Evolutionary conservation across 2,329 filamentous ascomycete genomes (phyloP).

Genomic region (Fusarium austroafricanum): DNA sequence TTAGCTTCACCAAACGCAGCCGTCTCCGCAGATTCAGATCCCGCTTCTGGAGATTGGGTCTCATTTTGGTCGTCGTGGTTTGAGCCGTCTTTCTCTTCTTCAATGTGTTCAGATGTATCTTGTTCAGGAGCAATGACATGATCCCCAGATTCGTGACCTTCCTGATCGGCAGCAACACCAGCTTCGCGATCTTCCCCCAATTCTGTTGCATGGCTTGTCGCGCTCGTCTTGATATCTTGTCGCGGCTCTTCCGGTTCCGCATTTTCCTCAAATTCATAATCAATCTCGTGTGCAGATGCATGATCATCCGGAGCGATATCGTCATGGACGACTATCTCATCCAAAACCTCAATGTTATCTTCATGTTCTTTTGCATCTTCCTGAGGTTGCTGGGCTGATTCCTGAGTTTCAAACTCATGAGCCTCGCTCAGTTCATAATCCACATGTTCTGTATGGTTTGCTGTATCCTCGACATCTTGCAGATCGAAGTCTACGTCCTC

Average conservation of each 20-base stretch:
- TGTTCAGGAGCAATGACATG: background rate
- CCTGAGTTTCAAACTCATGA: constrained; percentile 17
- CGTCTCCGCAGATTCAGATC: constrained; percentile 1
- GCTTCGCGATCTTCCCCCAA: background rate
- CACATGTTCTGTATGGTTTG: constrained; percentile 14
- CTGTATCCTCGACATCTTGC: constrained; percentile 16
- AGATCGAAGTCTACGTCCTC: constrained; percentile 40
- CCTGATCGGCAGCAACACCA: background rate
- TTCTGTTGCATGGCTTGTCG: constrained; percentile 13
- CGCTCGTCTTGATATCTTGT: constrained; percentile 10
- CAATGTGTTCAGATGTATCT: constrained; percentile 6
- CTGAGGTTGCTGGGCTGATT: constrained; percentile 12
- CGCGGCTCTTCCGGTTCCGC: constrained; percentile 26
- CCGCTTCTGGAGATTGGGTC: constrained; percentile 5
- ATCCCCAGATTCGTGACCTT: constrained; percentile 6
- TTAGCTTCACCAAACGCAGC: constrained; percentile 4
- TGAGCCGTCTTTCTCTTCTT: constrained; percentile 34
- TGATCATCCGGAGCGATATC: constrained; percentile 23
- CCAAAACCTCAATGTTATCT: constrained; percentile 6
- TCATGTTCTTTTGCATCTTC: constrained; percentile 10
- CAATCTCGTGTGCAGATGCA: constrained; percentile 45
- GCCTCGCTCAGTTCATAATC: constrained; percentile 16
- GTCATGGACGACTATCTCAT: constrained; percentile 8
- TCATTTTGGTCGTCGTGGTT: constrained; percentile 31
- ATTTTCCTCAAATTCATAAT: constrained; percentile 47